Base-by-base conservation (phyloP, 2,329 filamentous ascomycete species). In the Fusarium multiceps region DNA sequence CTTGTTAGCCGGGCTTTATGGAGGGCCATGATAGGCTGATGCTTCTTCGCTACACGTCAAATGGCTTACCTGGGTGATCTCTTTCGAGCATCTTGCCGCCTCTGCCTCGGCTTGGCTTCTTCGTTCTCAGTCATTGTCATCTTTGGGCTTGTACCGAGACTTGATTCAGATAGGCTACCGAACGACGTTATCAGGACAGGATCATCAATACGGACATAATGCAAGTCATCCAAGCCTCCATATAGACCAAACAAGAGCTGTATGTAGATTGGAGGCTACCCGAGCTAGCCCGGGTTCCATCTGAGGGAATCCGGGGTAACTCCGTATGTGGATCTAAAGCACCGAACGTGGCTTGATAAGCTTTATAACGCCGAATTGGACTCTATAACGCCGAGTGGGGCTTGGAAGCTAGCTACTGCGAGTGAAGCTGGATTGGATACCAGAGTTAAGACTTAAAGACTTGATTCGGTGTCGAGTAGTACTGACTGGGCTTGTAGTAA, bases 31-130 rank as follows among this genome's bases (percentile, higher is more conserved):
- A 20, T 21, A 28, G 49, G 32, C 20, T 10, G 18, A 13, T 25
- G 21, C 7, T 1, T 2, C 16, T 9, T 13, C 12, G 11, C 30
- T 28, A 18, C 1, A 28, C 1, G 27, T 9, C 10, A 28, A 2
- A 21, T 6, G 23, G 20, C 51, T 13, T 21, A 55, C 53, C 34
- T 55, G 28, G 53, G 41, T 27, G 53, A 55, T 37, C 53, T 27
- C 41, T 37, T 55, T 45, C 53, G 41, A 16, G 41, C 4, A 5
- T 55, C 41, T 27, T 55, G 53, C 13, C 28, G 53, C 8, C 34
- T 55, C 28, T 21, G 18, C 18, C 25, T 32, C 53, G 28, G 41
- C 28, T 27, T 55, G 8, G 9, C 20, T 37, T n/a, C 34, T 6
- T n/a, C 4, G 18, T 37, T n/a, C 18, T n/a, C 18, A n/a, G 34